Base-by-base conservation (phyloP, 140 eudicot genomes). In the Bidens hawaiensis region DNA sequence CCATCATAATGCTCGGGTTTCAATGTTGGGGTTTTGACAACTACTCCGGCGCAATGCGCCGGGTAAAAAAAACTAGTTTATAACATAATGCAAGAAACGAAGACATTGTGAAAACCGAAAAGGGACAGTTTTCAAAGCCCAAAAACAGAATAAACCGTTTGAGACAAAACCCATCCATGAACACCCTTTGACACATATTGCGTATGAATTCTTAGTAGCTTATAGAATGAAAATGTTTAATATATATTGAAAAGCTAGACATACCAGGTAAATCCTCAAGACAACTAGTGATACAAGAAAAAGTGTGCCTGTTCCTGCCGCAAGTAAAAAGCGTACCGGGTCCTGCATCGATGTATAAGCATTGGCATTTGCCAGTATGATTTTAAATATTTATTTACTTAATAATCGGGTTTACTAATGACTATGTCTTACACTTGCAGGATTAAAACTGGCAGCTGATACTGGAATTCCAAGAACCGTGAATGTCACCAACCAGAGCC, bases 391-490 rank as follows among this genome's bases (percentile, higher is more conserved):
- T 1, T 16, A 21, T 49, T 15, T 10, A 49, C 15, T 49, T 19
- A 48, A 19, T 21, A 9, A 6, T 47, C 53, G 18, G 19, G 6
- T 51, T 12, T 24, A 51, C 17, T 56, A 58, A 8, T 28, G 47
- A 69, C 27, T 18, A 6, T 19, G 3, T 51, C 47, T 83, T 87
- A 88, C 96, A 76, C 47, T 81, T 76, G 94, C 71, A 66, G 99
- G 99, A 77, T 79, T 93, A 70, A 93, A 93, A 65, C 99, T 93
- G 68, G 99, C 95, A 59, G 99, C 99, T 60, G 99, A 95, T 60
- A 93, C 72, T 13, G 97, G 99, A 23, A 78, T 68, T 43, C 99
- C 99, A 9, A 93, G 84, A 71, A 75, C 90, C 4, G 90, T 85
- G 66, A 93, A 88, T 33, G 99, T 93, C 26, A 76, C 79, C 58